These are phyloP conservation scores for Stagonosporopsis cucurbitacearum DNA, from an alignment of 2,329 filamentous ascomycete genomes.

Conservation along the genomic window DNA sequence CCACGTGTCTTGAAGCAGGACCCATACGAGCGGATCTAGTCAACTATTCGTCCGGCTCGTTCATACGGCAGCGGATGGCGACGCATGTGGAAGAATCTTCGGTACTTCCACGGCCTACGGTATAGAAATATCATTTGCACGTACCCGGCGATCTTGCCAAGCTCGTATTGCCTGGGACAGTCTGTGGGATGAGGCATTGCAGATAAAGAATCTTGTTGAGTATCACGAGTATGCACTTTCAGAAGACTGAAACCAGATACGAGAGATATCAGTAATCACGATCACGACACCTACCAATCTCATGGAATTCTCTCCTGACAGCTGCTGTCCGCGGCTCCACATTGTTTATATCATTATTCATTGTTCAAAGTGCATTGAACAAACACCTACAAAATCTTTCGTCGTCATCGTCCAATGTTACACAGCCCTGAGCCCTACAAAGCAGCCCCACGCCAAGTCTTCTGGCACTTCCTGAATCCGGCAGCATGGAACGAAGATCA, in stretches of 20 bases:
- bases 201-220: neutral
- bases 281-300: neutral
- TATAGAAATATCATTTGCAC: neutral
- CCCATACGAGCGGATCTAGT: no score
- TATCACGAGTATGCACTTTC: neutral
- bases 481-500: constrained; percentile 1
- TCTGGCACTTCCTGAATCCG: constrained; percentile 4
- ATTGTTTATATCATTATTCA: neutral
- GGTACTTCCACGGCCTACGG: neutral
- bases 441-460: neutral
- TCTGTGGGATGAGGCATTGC: neutral
- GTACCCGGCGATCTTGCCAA: neutral
- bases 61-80: no score
- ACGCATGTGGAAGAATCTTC: neutral
- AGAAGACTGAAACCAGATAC: neutral
- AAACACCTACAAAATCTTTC: neutral
- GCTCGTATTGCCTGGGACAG: neutral
- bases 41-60: neutral
- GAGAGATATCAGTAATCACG: neutral
- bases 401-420: neutral
- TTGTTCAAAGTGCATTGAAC: neutral
- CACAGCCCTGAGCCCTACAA: neutral
- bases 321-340: no score
- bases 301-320: no score
- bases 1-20: neutral